phyloP scores from a whole-genome alignment of 345 rosid species.

The Eucalyptus polyanthemos region DNA sequence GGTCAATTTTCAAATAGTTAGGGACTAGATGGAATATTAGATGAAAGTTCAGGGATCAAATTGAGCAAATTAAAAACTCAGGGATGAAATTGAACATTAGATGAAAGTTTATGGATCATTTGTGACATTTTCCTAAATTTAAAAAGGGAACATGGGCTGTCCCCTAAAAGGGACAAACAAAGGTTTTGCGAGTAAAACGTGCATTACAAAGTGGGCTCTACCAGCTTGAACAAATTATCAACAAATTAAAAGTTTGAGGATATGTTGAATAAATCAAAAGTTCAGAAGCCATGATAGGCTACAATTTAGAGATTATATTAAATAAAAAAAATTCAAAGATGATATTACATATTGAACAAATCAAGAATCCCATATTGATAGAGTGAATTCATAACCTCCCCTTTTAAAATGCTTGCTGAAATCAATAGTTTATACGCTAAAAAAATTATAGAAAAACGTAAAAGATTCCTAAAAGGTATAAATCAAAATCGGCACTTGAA shows the following conservation, averaged over 20 bases:
- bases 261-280: not conserved
- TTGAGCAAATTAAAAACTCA: too few relatives aligned
- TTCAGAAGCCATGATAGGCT: accelerated
- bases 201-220: not conserved
- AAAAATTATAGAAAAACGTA: too few relatives aligned
- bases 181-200: not conserved
- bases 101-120: too few relatives aligned
- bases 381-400: not conserved
- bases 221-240: not conserved
- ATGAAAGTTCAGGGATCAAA: too few relatives aligned
- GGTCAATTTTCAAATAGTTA: too few relatives aligned
- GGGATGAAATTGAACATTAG: too few relatives aligned
- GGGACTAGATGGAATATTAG: too few relatives aligned
- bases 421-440: not conserved
- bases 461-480: too few relatives aligned
- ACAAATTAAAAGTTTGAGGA: too few relatives aligned
- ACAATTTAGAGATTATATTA: not conserved
- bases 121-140: too few relatives aligned
- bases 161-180: not conserved
- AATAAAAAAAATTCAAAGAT: not conserved
- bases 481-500: too few relatives aligned
- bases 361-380: too few relatives aligned
- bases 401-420: not conserved
- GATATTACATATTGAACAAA: not conserved
- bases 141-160: not conserved